Percentiles rank a stretch among this genome's conserved stretches.
Conservation (phyloP, 1,284 basidiomycete species). For the Uromyces viciae-fabae region DNA sequence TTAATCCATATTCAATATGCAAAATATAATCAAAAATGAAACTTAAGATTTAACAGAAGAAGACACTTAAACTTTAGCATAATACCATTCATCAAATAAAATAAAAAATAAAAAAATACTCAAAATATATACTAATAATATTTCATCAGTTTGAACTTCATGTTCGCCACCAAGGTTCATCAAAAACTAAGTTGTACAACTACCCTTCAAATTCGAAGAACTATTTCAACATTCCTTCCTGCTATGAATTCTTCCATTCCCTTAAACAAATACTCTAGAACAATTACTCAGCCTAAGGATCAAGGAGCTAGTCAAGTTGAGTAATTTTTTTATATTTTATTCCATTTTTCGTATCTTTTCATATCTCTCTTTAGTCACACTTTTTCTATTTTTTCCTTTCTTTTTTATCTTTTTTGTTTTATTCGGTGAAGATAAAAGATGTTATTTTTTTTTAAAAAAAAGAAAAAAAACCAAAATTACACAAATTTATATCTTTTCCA, state of each 20-base stretch:
- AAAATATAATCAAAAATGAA: neutral
- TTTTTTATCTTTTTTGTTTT: neutral
- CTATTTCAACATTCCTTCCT: neutral
- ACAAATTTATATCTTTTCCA: no score
- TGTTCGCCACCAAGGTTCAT: no score
- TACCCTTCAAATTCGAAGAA: neutral
- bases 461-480: neutral
- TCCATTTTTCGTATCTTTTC: conserved; percentile 12
- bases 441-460: neutral
- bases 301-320: conserved; percentile 86
- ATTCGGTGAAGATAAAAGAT: no score
- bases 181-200: no score
- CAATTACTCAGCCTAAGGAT: conserved; percentile 79
- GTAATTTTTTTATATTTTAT: conserved; percentile 26
- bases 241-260: conserved; percentile 54
- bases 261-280: conserved; percentile 78
- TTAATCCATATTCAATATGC: neutral
- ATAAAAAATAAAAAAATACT: neutral
- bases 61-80: neutral
- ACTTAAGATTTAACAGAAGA: neutral
- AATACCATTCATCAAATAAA: neutral
- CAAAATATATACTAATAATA: neutral
- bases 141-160: no score
- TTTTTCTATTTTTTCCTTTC: neutral
- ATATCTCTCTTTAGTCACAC: neutral